Conservation (phyloP, 2,329 filamentous ascomycete species). For the Xylaria digitata region DNA sequence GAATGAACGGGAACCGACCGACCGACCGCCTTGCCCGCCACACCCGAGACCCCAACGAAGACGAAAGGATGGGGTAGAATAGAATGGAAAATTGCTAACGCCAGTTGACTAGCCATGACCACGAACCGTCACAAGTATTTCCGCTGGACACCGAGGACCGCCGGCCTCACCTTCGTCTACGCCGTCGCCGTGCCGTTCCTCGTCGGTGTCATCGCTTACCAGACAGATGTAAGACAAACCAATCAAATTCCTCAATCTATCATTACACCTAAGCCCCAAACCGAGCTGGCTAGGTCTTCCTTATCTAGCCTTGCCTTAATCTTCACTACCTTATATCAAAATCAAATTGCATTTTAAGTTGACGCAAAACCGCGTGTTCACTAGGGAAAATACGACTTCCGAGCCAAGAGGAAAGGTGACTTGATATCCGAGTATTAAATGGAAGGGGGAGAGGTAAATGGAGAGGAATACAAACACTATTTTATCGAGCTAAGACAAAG, state of each 20-base stretch:
- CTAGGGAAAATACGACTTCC: conserved; percentile 86
- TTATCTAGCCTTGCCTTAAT: not conserved
- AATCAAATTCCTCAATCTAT: too few species aligned
- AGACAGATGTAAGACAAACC: conserved; percentile 79
- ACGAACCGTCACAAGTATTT: conserved; percentile 93
- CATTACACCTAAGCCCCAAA: not conserved
- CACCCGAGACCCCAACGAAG: conserved; percentile 6
- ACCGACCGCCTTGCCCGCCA: too few species aligned
- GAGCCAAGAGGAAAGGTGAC: conserved; percentile 90
- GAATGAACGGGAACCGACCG: not conserved
- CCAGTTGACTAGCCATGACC: conserved; percentile 74
- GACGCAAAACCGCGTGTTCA: not conserved
- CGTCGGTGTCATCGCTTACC: conserved; percentile 78
- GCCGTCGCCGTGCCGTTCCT: conserved; percentile 76
- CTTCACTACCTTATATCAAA: not conserved
- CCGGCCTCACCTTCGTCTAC: conserved; percentile 82
- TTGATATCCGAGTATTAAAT: conserved; percentile 79
- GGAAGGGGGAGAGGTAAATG: not conserved
- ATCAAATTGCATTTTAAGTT: not conserved
- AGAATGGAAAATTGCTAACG: not conserved
- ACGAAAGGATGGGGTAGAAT: too few species aligned
- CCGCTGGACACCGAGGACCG: conserved; percentile 88
- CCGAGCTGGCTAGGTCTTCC: not conserved
- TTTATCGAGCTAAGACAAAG: not conserved
- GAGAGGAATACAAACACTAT: not conserved